These are phyloP conservation scores for Solanum bulbocastanum DNA, from an alignment of 257 asterid genomes.

Conservation along the genomic window DNA sequence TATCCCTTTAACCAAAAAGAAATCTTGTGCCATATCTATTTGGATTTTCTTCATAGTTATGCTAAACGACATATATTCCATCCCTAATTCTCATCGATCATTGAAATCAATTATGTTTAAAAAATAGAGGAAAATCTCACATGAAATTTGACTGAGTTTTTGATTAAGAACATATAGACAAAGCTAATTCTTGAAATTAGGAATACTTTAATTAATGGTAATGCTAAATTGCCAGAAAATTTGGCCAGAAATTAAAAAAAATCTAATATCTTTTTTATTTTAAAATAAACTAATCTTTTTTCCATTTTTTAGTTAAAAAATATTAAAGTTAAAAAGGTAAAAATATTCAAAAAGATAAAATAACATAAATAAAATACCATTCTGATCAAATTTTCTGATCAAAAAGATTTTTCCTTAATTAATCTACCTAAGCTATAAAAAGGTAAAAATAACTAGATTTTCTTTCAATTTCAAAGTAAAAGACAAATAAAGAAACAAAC, in stretches of 20 bases:
- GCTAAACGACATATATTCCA: conserved; percentile 27
- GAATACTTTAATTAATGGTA: not conserved
- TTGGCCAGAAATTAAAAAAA: too few species aligned
- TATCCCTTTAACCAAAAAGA: conserved; percentile 1
- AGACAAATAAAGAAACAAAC: conserved; percentile 57
- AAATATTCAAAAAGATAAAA: too few species aligned
- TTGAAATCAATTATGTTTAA: not conserved
- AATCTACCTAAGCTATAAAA: not conserved
- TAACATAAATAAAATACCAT: too few species aligned
- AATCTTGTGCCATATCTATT: not conserved
- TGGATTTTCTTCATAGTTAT: conserved; percentile 4
- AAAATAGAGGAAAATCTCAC: not conserved
- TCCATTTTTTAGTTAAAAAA: too few species aligned
- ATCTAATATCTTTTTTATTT: too few species aligned
- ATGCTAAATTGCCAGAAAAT: too few species aligned
- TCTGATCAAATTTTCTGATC: too few species aligned
- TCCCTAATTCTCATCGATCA: conserved; percentile 21
- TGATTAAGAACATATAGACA: not conserved
- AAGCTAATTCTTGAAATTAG: conserved; percentile 15
- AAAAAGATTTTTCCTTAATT: not conserved
- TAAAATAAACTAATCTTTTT: too few species aligned
- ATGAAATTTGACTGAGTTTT: conserved; percentile 3
- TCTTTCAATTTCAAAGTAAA: conserved; percentile 15
- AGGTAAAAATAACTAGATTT: not conserved
- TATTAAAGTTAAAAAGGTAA: too few species aligned